phyloP scores from a whole-genome alignment of 1,139 yeast species.

The Barnettozyma hawaiiensis region DNA sequence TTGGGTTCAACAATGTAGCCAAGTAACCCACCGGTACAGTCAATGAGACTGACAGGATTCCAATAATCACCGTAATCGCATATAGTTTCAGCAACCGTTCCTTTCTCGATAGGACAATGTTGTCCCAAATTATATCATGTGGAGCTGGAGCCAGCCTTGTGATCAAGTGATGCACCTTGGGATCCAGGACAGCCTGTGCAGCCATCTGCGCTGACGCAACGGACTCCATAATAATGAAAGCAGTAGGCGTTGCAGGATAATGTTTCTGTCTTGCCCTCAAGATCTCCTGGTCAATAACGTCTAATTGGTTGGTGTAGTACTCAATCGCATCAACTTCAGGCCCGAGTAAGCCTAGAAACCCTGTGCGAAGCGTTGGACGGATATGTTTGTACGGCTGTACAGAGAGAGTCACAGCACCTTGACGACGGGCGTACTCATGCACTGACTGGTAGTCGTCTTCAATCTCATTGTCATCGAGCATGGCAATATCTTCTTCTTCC shows the following conservation, averaged over 20 bases:
- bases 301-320: conserved; percentile 52
- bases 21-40: conserved; percentile 69
- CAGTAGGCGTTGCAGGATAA: conserved; percentile 68
- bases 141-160: conserved; percentile 78
- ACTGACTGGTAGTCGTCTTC: conserved; percentile 23
- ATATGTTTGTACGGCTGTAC: conserved; percentile 30
- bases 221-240: conserved; percentile 77
- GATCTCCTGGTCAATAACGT: conserved; percentile 57
- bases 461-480: conserved; percentile 7
- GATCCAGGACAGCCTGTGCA: conserved; percentile 76
- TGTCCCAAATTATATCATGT: conserved; percentile 72
- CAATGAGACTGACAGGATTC: conserved; percentile 56
- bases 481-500: conserved; percentile 7
- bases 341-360: conserved; percentile 50
- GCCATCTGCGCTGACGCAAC: conserved; percentile 86
- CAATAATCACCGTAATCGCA: conserved; percentile 54
- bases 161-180: conserved; percentile 65
- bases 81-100: conserved; percentile 53
- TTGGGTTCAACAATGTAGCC: conserved; percentile 65
- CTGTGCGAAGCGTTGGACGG: conserved; percentile 50
- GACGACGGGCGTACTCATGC: conserved; percentile 26
- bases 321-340: conserved; percentile 59
- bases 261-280: conserved; percentile 50
- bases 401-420: conserved; percentile 20
- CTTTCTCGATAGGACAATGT: conserved; percentile 53